phyloP scores from a whole-genome alignment of 345 rosid genomes.

The Boechera stricta region DNA sequence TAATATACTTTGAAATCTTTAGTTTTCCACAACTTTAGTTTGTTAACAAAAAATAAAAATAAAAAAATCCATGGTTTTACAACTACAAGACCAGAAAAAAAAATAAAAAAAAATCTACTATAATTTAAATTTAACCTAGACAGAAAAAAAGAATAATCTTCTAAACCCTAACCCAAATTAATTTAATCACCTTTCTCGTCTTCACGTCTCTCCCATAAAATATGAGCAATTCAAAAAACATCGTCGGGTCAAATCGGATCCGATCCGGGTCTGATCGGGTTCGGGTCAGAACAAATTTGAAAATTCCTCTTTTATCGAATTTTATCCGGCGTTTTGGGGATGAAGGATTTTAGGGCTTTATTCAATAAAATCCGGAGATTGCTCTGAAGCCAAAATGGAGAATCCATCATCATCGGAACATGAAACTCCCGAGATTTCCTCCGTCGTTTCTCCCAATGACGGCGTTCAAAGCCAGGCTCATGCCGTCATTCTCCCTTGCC shows the following conservation, averaged over 20 bases:
- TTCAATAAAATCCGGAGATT: background rate
- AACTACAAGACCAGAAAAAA: no score
- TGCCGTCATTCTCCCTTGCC: background rate
- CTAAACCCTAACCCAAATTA: background rate
- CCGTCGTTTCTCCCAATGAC: slow-evolving; percentile 32
- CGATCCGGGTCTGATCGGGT: background rate
- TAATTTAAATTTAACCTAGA: no score
- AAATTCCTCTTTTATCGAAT: background rate
- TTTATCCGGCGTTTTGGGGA: background rate
- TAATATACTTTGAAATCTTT: no score
- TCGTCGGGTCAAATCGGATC: background rate
- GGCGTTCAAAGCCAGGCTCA: slow-evolving; percentile 16
- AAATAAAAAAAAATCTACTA: no score
- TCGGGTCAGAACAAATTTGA: slow-evolving; percentile 3
- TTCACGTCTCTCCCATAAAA: background rate
- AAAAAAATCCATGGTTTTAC: no score
- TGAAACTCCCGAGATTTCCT: slow-evolving; percentile 10
- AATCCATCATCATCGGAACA: slow-evolving; percentile 35
- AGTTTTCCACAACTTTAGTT: no score
- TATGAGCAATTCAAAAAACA: background rate
- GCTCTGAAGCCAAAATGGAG: slow-evolving; percentile 32
- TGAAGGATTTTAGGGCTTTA: slow-evolving; percentile 24
- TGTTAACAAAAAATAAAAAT: no score
- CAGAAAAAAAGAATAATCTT: no score
- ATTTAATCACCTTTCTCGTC: background rate